Evolutionary conservation across 2,329 filamentous ascomycete genomes (phyloP), one percentile per base, ranked within the genome.

Genomic region (Cyphellophora europaea): DNA sequence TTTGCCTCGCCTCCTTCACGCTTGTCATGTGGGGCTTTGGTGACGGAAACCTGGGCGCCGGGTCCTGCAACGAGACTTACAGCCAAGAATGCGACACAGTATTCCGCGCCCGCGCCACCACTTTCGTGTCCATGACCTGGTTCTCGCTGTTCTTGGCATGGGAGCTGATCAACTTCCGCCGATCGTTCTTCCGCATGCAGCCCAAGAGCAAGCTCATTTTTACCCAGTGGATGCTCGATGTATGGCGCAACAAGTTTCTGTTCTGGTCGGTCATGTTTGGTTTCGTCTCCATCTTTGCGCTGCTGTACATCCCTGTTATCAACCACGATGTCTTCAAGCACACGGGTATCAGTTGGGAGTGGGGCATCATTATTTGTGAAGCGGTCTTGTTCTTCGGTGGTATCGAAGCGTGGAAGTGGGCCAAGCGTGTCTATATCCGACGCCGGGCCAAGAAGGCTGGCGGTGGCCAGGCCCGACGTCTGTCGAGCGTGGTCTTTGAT

Each of bases 141-240:
- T 80, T 79, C 47, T 78, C 79, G 1, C 69, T 86, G 12, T 82
- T 86, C 62, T 66, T 84, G 5, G 82, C 82, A 0, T 87, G 82
- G 82, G 80, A 87, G 55, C 79, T 84, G 70, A 68, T 84, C 40
- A 69, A 82, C 49, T 71, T 80, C 59, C 76, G 81, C 15, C 73
- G 77, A 27, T 79, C 73, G 5, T 82, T 87, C 64, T 86, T 86
- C 70, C 68, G 71, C 49, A 82, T 84, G 74, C 72, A 82, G 49
- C 75, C 79, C 0, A 63, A 65, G n/a, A 72, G 68, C 14, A 74
- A 71, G 49, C 62, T 60, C 37, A 74, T 76, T 52, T 67, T 79
- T 37, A 77, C 74, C 0, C 74, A 81, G 49, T 84, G 79, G 77
- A 67, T 74, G 49, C 49, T 66, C 38, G 77, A 82, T 48, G 66